phyloP scores from a whole-genome alignment of 2,329 filamentous ascomycete genomes.

The Aureobasidium sp. region DNA sequence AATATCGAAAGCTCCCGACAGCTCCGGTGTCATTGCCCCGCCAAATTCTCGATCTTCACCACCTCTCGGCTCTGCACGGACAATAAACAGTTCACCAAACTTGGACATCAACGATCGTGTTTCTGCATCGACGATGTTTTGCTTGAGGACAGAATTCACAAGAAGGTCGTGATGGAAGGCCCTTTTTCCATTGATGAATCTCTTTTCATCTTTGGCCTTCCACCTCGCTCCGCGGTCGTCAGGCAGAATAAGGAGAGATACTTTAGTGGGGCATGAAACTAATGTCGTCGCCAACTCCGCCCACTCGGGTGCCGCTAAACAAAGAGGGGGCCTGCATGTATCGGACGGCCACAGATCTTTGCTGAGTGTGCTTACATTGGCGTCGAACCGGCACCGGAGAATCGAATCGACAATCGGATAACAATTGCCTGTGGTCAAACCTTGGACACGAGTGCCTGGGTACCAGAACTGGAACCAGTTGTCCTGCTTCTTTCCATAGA shows the following conservation, averaged over 20 bases:
- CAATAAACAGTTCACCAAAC: conserved; percentile 10
- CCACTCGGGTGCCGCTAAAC: conserved; percentile 18
- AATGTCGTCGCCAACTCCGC: conserved; percentile 8
- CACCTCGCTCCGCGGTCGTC: background rate
- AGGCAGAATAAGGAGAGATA: background rate
- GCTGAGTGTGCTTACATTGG: conserved; percentile 10
- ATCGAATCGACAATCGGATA: background rate
- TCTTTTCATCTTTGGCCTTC: background rate
- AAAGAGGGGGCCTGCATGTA: conserved; percentile 2
- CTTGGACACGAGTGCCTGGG: too few species aligned
- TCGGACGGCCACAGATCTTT: background rate
- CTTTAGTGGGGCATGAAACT: background rate
- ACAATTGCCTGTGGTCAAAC: background rate
- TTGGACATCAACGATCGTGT: conserved; percentile 15
- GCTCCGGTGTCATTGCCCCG: conserved; percentile 14
- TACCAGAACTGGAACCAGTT: too few species aligned
- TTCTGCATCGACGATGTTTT: conserved; percentile 19
- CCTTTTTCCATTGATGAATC: background rate
- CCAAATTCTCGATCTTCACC: conserved; percentile 21
- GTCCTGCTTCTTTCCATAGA: too few species aligned
- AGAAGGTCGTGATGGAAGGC: background rate
- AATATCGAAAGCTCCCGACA: conserved; percentile 3
- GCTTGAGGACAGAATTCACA: background rate
- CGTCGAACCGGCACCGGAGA: background rate
- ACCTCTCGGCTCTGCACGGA: conserved; percentile 14